Evolutionary conservation across 306 rosid species (phyloP).

Genomic region (Arachis stenosperma): DNA sequence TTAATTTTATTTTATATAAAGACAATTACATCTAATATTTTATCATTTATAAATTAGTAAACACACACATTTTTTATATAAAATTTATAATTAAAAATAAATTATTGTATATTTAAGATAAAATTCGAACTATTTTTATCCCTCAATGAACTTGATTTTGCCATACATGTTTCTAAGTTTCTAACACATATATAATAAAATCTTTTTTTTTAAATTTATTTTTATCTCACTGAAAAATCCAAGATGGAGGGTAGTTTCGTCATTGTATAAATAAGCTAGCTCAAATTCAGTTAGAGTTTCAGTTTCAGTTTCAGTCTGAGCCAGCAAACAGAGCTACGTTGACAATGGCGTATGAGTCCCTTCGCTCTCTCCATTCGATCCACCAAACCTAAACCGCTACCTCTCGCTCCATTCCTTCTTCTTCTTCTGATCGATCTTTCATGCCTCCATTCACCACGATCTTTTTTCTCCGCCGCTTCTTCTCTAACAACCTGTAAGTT

Average conservation of each 20-base stretch:
- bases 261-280: neutral
- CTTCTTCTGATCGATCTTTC: neutral
- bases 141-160: too few species aligned
- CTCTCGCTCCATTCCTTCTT: neutral
- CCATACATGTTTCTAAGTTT: too few species aligned
- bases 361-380: neutral
- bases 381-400: neutral
- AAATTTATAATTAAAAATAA: too few species aligned
- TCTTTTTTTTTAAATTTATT: too few species aligned
- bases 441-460: neutral
- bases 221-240: too few species aligned
- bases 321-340: neutral
- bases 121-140: too few species aligned
- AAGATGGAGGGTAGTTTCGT: slow-evolving; percentile 32
- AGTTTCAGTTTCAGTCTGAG: neutral
- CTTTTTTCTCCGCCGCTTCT: neutral
- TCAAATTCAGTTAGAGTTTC: neutral
- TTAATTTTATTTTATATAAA: too few species aligned
- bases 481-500: neutral
- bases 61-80: too few species aligned
- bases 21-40: too few species aligned
- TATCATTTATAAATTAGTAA: too few species aligned
- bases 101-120: too few species aligned
- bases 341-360: neutral
- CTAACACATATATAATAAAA: too few species aligned